Conservation (phyloP, 73 alveolate genomes). For the Paramecium primaurelia region DNA sequence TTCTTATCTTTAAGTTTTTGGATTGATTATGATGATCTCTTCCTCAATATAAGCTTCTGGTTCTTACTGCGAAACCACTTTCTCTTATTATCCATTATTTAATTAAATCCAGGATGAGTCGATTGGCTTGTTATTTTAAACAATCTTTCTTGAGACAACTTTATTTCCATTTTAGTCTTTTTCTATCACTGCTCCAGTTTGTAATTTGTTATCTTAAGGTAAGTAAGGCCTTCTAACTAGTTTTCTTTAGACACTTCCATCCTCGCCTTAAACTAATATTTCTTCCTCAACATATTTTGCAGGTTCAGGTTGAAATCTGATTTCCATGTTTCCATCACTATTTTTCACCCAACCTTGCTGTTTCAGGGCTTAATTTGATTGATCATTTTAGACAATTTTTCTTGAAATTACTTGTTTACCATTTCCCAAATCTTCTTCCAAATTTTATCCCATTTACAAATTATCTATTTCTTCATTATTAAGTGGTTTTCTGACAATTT, state of each 20-base stretch:
- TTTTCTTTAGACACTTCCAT: not conserved
- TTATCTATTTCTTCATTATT: not conserved
- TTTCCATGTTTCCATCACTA: not conserved
- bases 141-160: not conserved
- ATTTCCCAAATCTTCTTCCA: not conserved
- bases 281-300: not conserved
- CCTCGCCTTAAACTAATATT: not conserved
- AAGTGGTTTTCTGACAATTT: not conserved
- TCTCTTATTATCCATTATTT: not conserved
- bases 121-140: not conserved
- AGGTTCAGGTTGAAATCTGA: not conserved
- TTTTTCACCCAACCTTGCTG: not conserved
- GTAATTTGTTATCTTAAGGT: not conserved
- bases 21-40: not conserved
- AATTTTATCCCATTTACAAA: not conserved
- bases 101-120: not conserved
- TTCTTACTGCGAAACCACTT: not conserved
- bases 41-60: not conserved
- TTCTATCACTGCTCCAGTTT: not conserved
- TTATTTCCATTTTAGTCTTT: not conserved
- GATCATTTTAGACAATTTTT: not conserved
- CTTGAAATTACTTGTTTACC: not conserved
- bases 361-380: not conserved
- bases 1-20: not conserved
- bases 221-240: not conserved